Evolutionary conservation across 2,329 filamentous ascomycete genomes (phyloP).

Genomic region (Aspergillus fijiensis): DNA sequence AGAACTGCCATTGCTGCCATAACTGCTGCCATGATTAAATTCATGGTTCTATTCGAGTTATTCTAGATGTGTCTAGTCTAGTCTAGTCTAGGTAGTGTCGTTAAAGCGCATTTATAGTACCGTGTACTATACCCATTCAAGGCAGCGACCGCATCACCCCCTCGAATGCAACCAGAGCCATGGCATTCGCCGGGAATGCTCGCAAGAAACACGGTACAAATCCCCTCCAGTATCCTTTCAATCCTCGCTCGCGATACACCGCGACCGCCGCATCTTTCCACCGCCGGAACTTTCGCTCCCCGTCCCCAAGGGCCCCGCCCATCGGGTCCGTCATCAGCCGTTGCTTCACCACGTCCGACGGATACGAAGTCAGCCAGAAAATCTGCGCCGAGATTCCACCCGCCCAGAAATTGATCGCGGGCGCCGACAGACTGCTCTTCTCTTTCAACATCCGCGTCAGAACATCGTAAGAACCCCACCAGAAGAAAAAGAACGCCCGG

Average conservation of each 20-base stretch:
- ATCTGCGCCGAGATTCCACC: slow-evolving; percentile 89
- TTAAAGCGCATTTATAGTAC: not conserved
- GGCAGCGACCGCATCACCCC: slow-evolving; percentile 70
- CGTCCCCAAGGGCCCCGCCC: slow-evolving; percentile 67
- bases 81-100: not conserved
- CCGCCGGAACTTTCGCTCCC: slow-evolving; percentile 64
- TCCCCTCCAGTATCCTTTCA: slow-evolving; percentile 83
- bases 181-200: slow-evolving; percentile 93
- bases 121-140: slow-evolving; percentile 16
- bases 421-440: slow-evolving; percentile 69
- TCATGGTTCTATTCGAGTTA: too few relatives aligned
- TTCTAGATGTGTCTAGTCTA: too few relatives aligned
- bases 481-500: slow-evolving; percentile 92
- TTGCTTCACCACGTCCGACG: slow-evolving; percentile 92
- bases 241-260: slow-evolving; percentile 74
- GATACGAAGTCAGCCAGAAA: slow-evolving; percentile 92
- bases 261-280: slow-evolving; percentile 80
- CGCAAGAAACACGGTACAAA: slow-evolving; percentile 91
- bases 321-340: slow-evolving; percentile 94
- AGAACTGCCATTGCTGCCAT: not conserved
- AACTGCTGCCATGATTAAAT: too few relatives aligned
- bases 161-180: slow-evolving; percentile 91
- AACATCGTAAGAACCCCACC: slow-evolving; percentile 95
- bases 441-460: slow-evolving; percentile 67
- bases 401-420: slow-evolving; percentile 94